Conservation (phyloP, 805 yeast species). For the Dipodascopsis uninucleata region DNA sequence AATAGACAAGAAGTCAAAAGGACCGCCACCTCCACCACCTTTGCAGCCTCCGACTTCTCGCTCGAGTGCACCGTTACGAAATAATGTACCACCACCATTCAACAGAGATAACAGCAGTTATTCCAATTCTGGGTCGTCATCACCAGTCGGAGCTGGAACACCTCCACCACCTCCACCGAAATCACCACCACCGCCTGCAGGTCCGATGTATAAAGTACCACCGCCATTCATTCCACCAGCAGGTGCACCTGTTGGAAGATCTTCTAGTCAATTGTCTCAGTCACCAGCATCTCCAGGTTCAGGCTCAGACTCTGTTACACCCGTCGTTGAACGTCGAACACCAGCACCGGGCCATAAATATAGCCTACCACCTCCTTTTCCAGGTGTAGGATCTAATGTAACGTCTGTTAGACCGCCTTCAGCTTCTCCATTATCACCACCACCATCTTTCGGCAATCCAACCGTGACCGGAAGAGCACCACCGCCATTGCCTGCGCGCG, state of each 20-base stretch:
- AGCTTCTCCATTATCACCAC: slow-evolving; percentile 14
- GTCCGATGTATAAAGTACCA: slow-evolving; percentile 25
- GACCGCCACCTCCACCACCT: slow-evolving; percentile 29
- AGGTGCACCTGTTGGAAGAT: slow-evolving; percentile 20
- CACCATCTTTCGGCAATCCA: slow-evolving; percentile 35
- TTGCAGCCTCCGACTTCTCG: slow-evolving; percentile 16
- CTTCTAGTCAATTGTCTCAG: slow-evolving; percentile 8
- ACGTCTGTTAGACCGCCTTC: slow-evolving; percentile 5
- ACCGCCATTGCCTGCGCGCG: slow-evolving; percentile 16
- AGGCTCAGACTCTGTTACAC: slow-evolving; percentile 10
- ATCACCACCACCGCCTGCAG: slow-evolving; percentile 38
- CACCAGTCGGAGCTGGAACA: slow-evolving; percentile 12
- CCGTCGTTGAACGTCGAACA: slow-evolving; percentile 5
- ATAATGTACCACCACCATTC: slow-evolving; percentile 28
- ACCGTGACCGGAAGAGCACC: slow-evolving; percentile 28
- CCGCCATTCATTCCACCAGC: slow-evolving; percentile 24
- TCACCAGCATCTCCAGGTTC: slow-evolving; percentile 27
- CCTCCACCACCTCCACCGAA: slow-evolving; percentile 42
- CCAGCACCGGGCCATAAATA: slow-evolving; percentile 24
- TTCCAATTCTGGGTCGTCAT: slow-evolving; percentile 12
- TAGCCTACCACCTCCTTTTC: slow-evolving; percentile 28
- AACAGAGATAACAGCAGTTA: too few relatives aligned
- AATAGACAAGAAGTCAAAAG: slow-evolving; percentile 30
- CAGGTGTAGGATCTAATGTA: slow-evolving; percentile 26
- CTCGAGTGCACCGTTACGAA: slow-evolving; percentile 32